Conservation (phyloP, 345 rosid genomes). For the Eucalyptus leucophloia region DNA sequence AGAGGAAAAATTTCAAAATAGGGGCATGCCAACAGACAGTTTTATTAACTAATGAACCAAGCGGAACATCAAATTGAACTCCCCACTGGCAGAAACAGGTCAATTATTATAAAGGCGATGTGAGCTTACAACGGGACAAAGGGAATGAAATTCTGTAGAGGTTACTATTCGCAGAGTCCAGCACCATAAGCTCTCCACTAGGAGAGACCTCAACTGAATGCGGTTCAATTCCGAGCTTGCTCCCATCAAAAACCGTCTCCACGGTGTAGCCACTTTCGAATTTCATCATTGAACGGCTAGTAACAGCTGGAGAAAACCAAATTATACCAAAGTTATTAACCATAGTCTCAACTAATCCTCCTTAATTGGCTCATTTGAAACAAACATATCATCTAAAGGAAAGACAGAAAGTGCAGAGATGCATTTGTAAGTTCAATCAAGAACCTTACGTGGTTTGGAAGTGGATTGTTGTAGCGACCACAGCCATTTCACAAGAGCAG, state of each 20-base stretch:
- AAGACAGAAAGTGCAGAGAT: neutral
- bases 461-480: conserved; percentile 71
- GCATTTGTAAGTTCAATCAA: neutral
- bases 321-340: neutral
- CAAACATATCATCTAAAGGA: neutral
- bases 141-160: conserved; percentile 78
- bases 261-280: conserved; percentile 88
- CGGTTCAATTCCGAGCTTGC: conserved; percentile 87
- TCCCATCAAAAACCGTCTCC: conserved; percentile 98
- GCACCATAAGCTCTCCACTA: conserved; percentile 71
- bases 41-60: neutral
- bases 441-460: conserved; percentile 47
- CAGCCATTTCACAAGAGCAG: conserved; percentile 75
- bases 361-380: neutral
- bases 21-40: neutral
- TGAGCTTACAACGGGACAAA: conserved; percentile 62
- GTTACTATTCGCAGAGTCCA: conserved; percentile 86
- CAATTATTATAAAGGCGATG: neutral
- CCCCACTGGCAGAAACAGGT: neutral
- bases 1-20: neutral
- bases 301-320: conserved; percentile 35
- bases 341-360: neutral
- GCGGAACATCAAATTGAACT: neutral
- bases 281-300: conserved; percentile 87
- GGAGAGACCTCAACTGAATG: conserved; percentile 58